These are phyloP conservation scores for Cutaneotrichosporon dermatis DNA, from an alignment of 1,284 basidiomycete genomes.

Conservation along the genomic window DNA sequence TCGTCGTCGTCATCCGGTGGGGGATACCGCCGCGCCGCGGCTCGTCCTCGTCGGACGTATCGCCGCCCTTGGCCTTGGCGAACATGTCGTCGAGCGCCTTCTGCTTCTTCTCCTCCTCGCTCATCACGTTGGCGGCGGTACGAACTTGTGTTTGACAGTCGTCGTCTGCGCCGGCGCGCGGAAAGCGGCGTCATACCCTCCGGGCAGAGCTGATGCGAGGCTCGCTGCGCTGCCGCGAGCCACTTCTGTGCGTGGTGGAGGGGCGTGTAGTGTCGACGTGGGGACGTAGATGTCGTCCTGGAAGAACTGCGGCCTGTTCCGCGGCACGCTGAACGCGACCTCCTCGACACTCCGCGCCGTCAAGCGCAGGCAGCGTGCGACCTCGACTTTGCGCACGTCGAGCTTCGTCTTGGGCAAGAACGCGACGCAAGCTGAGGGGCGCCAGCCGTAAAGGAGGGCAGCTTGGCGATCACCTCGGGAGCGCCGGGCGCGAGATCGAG, in stretches of 20 bases:
- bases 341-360: constrained; percentile 48
- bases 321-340: constrained; percentile 50
- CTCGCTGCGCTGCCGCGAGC: constrained; percentile 34
- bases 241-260: constrained; percentile 31
- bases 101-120: constrained; percentile 41
- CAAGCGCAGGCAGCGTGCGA: constrained; percentile 46
- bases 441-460: constrained; percentile 43
- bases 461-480: constrained; percentile 36
- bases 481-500: constrained; percentile 28
- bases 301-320: constrained; percentile 52
- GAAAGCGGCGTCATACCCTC: constrained; percentile 46
- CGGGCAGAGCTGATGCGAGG: constrained; percentile 38
- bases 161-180: constrained; percentile 31
- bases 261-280: constrained; percentile 40
- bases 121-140: constrained; percentile 38
- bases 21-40: constrained; percentile 22
- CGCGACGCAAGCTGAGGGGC: constrained; percentile 47
- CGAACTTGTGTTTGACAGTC: constrained; percentile 35
- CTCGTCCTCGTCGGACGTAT: constrained; percentile 35
- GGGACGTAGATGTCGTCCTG: constrained; percentile 53
- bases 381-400: constrained; percentile 50
- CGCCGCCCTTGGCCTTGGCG: constrained; percentile 37
- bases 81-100: constrained; percentile 47
- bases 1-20: constrained; percentile 43
- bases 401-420: constrained; percentile 48